These are phyloP conservation scores for Phytophthora capsici DNA, from an alignment of 352 stramenopile genomes.

Conservation along the genomic window DNA sequence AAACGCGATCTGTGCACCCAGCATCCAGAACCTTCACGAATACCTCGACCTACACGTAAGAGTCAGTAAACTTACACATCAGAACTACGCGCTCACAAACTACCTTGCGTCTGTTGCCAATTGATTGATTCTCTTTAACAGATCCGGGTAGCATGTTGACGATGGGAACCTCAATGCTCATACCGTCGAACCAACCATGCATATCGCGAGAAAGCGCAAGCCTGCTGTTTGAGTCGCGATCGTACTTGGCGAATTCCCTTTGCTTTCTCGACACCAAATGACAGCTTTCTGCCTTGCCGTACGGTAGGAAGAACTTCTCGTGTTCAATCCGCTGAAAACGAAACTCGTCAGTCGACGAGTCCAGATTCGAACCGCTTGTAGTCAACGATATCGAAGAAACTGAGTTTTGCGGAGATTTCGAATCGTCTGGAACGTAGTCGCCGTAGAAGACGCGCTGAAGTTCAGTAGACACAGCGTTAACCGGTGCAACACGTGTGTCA, in stretches of 20 bases:
- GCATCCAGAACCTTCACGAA: slow-evolving; percentile 26
- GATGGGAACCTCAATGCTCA: slow-evolving; percentile 11
- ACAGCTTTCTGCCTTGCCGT: slow-evolving; percentile 14
- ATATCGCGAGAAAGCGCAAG: slow-evolving; percentile 16
- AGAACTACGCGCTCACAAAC: slow-evolving; percentile 2
- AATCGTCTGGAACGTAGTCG: slow-evolving; percentile 4
- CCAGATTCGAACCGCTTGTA: background rate
- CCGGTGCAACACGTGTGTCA: background rate
- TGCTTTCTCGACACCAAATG: slow-evolving; percentile 15
- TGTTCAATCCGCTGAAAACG: slow-evolving; percentile 9
- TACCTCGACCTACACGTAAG: slow-evolving; percentile 18
- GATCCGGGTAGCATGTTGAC: slow-evolving; percentile 17
- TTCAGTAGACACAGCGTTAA: background rate
- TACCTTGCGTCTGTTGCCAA: slow-evolving; percentile 20
- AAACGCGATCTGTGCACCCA: slow-evolving; percentile 11
- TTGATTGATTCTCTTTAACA: slow-evolving; percentile 17
- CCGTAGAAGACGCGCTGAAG: background rate
- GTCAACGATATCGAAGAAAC: background rate
- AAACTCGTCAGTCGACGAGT: slow-evolving; percentile 9
- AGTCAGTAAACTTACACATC: slow-evolving; percentile 16
- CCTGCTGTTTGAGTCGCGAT: slow-evolving; percentile 4
- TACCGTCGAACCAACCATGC: slow-evolving; percentile 6
- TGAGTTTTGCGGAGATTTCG: slow-evolving; percentile 4
- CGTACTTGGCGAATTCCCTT: slow-evolving; percentile 6
- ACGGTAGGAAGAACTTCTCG: background rate